Evolutionary conservation across 176 grass and related monocot genomes (phyloP), one percentile per base, ranked within the genome.

Genomic region (Avena sativa): DNA sequence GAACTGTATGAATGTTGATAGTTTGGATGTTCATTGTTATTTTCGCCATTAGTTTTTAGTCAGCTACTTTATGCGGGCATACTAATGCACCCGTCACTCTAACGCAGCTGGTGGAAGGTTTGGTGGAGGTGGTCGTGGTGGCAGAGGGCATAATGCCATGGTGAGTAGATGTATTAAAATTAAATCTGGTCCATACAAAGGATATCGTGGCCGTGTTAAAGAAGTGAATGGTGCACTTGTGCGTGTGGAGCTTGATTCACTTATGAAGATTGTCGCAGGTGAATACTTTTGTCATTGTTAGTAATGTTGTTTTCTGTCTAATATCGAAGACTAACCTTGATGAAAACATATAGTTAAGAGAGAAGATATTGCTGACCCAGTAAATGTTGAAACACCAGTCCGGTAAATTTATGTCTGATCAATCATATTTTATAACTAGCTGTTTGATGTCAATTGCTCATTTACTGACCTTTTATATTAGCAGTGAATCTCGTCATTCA

Each of bases 231-330:
- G 95, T 59, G 28, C 44, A 75, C 87, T 88, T 70, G 89, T 93
- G 12, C 93, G 91, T 14, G 79, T 97, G 56, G 95, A 97, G 53
- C 87, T 97, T 81, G 95, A 97, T 49, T 97, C 93, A 64, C 85
- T 62, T 25, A 97, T 95, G 92, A 97, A 92, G 79, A 85, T 88
- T 79, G 87, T 97, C 21, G 85, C 93, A 85, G 93, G 95, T 95
- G 83, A 86, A 76, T 40, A 46, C 36, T 56, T 9, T 87, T 61
- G 15, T 57, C 25, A 30, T 74, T 73, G 12, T 50, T 47, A 21
- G 10, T 28, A 57, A 46, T 26, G 40, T 38, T 80, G 2, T 16
- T 43, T 48, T 50, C 49, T 19, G 2, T 57, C 36, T 84, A 21
- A 51, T 61, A 26, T n/a, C 82, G 56, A 66, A 55, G 46, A 16